Base-by-base conservation (phyloP, 1,284 basidiomycete species). In the Cutaneotrichosporon spelunceum region DNA sequence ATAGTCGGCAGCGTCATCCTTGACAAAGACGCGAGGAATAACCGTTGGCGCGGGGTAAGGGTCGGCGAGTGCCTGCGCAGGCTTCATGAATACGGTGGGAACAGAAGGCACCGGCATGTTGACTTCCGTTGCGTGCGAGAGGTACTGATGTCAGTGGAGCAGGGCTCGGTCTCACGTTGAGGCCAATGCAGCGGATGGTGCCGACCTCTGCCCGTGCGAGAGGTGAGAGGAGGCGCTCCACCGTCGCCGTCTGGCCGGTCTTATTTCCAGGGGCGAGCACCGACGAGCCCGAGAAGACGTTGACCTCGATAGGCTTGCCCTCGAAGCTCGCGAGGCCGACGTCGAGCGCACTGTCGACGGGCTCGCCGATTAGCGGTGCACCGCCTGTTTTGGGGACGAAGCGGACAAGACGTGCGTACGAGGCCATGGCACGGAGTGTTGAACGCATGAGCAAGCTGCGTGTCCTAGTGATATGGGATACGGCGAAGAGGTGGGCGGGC, bases 1-100 rank as follows among this genome's bases (percentile, higher is more conserved):
- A 72, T 92, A 95, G 77, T 96, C 93, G 0, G 90, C 85, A 24
- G 87, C 82, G 2, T 86, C 82, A 26, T 90, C 90, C 68, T 87
- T 84, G 1, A 86, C 85, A 53, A 83, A 68, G 5, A 68, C 60
- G 54, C 67, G 70, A 27, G 77, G 77, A 16, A 78, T 63, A 19
- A 73, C 62, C 8, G 69, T 70, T 5, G 70, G 68, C 2, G 70
- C 68, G 11, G 77, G 74, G 58, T 55, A 72, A 0, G 77, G 77
- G 55, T 72, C 71, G 5, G 65, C 70, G 9, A 78, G 62, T 2
- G 75, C 60, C 2, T 69, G 71, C 1, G 64, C 61, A 23, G 77
- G 72, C 64, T 76, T 76, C 65, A 73, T 67, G 66, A 78, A 78
- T 1, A 78, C 62, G 16, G 72, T 72, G 3, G 77, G 77, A 26